phyloP scores from a whole-genome alignment of 768 basidiomycete genomes.

The Coprinopsis strossmayeri region DNA sequence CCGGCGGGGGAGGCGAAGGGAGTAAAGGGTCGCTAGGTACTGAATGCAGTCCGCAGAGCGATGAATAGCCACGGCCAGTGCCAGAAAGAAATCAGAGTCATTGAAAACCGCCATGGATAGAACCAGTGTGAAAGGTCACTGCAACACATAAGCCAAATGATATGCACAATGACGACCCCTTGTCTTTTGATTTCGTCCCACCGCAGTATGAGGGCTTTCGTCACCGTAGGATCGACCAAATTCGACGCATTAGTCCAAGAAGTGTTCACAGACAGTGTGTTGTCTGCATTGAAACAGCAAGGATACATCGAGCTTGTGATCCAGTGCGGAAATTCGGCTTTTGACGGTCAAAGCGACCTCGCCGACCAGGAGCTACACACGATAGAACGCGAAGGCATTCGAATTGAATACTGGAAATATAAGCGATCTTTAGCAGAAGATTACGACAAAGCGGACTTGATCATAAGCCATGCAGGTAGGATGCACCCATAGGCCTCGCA shows the following conservation, averaged over 20 bases:
- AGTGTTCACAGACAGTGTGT: conserved; percentile 50
- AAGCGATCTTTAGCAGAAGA: conserved; percentile 64
- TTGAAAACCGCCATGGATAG: too few species aligned
- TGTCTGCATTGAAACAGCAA: conserved; percentile 42
- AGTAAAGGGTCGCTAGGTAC: conserved; percentile 13
- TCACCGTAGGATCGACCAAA: conserved; percentile 87
- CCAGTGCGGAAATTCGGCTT: conserved; percentile 71
- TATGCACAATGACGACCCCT: too few species aligned
- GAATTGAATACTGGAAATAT: conserved; percentile 66
- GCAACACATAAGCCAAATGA: too few species aligned
- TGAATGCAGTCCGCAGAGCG: too few species aligned
- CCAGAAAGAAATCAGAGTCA: too few species aligned
- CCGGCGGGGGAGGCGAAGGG: conserved; percentile 17
- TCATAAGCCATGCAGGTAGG: conserved; percentile 93
- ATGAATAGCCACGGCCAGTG: too few species aligned
- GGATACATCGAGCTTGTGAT: conserved; percentile 61
- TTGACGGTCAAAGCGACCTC: conserved; percentile 29
- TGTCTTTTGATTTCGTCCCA: too few species aligned
- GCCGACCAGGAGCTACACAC: conserved; percentile 20
- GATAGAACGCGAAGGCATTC: conserved; percentile 33
- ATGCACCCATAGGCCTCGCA: conserved; percentile 3
- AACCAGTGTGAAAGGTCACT: too few species aligned
- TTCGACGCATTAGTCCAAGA: conserved; percentile 71
- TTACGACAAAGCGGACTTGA: conserved; percentile 60
- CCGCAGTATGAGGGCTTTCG: conserved; percentile 30